Percentiles rank a stretch among this genome's conserved stretches.
These are phyloP conservation scores for Fusarium sp. DNA, from an alignment of 2,329 filamentous ascomycete genomes.

Conservation along the genomic window DNA sequence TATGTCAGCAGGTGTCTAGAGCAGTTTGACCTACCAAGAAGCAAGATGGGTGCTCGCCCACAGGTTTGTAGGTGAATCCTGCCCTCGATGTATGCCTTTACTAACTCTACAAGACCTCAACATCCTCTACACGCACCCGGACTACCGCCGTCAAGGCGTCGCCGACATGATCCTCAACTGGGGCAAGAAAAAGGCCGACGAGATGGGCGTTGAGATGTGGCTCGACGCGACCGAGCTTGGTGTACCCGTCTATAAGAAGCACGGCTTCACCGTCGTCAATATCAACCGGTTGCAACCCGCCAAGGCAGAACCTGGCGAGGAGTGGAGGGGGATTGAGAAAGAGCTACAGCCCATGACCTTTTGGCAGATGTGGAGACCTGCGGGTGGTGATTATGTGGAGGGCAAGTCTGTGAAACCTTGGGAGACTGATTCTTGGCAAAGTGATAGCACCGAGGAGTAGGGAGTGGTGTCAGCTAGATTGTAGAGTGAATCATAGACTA, in stretches of 20 bases:
- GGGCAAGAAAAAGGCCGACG: slow-evolving; percentile 40
- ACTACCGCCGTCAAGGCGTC: slow-evolving; percentile 36
- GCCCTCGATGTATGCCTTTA: too few species aligned
- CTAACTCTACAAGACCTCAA: slow-evolving; percentile 28
- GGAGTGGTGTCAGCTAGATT: too few species aligned
- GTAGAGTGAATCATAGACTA: too few species aligned
- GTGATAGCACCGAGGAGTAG: neutral
- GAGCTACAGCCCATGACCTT: slow-evolving; percentile 30
- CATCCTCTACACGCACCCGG: slow-evolving; percentile 38
- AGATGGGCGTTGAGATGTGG: slow-evolving; percentile 42
- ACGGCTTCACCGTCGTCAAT: slow-evolving; percentile 34
- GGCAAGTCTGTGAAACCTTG: slow-evolving; percentile 30
- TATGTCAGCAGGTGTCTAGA: slow-evolving; percentile 31
- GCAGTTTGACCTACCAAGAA: slow-evolving; percentile 32
- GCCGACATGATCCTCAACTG: slow-evolving; percentile 35
- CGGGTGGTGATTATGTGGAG: slow-evolving; percentile 31
- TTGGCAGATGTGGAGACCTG: slow-evolving; percentile 40
- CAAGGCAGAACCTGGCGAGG: slow-evolving; percentile 21
- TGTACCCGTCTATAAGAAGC: slow-evolving; percentile 36
- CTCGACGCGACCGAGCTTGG: slow-evolving; percentile 37
- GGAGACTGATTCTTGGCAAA: neutral
- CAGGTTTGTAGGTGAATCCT: slow-evolving; percentile 24
- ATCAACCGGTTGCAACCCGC: slow-evolving; percentile 16
- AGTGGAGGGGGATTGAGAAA: slow-evolving; percentile 26
- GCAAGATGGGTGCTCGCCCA: slow-evolving; percentile 30